Evolutionary conservation across 2,329 filamentous ascomycete genomes (phyloP).

Genomic region (Phialemonium atrogriseum): DNA sequence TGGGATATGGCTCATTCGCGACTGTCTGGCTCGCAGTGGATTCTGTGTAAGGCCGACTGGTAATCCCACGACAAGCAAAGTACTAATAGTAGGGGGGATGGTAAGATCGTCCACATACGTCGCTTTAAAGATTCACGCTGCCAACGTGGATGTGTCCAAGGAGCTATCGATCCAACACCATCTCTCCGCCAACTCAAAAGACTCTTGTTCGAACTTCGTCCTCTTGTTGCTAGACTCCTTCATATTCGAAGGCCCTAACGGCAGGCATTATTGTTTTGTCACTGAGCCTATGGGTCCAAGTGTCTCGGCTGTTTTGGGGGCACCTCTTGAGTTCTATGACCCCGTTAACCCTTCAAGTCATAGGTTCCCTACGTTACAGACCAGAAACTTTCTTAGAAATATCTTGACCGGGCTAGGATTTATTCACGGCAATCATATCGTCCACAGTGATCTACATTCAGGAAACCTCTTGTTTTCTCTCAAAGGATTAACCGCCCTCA

Average conservation of each 20-base stretch:
- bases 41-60: conserved; percentile 3
- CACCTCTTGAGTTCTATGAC: conserved; percentile 1
- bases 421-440: too few species aligned
- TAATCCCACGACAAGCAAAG: background rate
- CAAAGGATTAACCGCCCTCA: too few species aligned
- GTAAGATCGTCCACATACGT: conserved; percentile 5
- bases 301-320: conserved; percentile 2
- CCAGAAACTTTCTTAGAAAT: too few species aligned
- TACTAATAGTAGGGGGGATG: conserved; percentile 1
- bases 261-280: conserved; percentile 4
- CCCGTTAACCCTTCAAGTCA: conserved; percentile 3
- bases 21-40: conserved; percentile 7
- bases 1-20: conserved; percentile 5
- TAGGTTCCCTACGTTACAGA: conserved; percentile 3
- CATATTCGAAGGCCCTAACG: conserved; percentile 5
- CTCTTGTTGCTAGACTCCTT: conserved; percentile 3
- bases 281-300: conserved; percentile 6
- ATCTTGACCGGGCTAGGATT: too few species aligned
- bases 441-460: too few species aligned
- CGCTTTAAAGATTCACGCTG: conserved; percentile 6
- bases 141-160: conserved; percentile 4
- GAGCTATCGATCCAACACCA: conserved; percentile 5
- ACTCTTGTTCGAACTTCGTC: conserved; percentile 3
- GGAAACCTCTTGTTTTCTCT: too few species aligned
- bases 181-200: conserved; percentile 1